Conservation (phyloP, 2,329 filamentous ascomycete species). For the Pseudopyrenochaeta lycopersici region DNA sequence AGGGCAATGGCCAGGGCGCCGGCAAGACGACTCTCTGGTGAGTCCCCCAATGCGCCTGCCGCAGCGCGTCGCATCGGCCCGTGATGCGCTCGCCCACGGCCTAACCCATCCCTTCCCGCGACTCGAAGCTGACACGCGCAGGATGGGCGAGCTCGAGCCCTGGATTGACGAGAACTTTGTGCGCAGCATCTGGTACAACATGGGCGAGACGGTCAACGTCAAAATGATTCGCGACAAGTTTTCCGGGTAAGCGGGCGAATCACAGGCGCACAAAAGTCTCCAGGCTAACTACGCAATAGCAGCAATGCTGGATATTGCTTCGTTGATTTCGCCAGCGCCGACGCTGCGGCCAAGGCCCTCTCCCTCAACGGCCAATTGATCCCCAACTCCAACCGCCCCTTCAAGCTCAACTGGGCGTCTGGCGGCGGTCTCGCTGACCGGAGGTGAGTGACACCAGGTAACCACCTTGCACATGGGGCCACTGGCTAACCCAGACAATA, state of each 20-base stretch:
- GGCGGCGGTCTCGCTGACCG: constrained; percentile 95
- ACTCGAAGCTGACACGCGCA: constrained; percentile 52
- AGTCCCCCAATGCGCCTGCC: constrained; percentile 28
- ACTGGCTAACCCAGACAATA: constrained; percentile 35
- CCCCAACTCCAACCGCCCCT: constrained; percentile 91
- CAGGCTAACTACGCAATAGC: constrained; percentile 62
- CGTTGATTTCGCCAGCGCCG: constrained; percentile 85
- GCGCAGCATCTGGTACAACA: constrained; percentile 91
- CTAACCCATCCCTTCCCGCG: not conserved
- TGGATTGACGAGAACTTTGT: constrained; percentile 99
- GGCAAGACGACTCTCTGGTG: constrained; percentile 64
- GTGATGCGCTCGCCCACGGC: constrained; percentile 1
- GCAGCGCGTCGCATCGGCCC: constrained; percentile 6
- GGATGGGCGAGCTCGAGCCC: constrained; percentile 98
- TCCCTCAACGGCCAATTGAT: constrained; percentile 86
- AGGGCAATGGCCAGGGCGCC: constrained; percentile 53
- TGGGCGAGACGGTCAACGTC: constrained; percentile 94
- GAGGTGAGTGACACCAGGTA: constrained; percentile 65
- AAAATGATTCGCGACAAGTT: constrained; percentile 99
- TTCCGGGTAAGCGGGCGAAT: constrained; percentile 74
- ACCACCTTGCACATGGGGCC: not conserved
- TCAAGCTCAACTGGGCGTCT: constrained; percentile 99
- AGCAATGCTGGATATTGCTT: constrained; percentile 99
- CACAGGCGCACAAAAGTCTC: constrained; percentile 18
- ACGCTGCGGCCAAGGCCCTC: constrained; percentile 91